Base-by-base conservation (phyloP, 306 rosid species). In the Psophocarpus tetragonolobus region DNA sequence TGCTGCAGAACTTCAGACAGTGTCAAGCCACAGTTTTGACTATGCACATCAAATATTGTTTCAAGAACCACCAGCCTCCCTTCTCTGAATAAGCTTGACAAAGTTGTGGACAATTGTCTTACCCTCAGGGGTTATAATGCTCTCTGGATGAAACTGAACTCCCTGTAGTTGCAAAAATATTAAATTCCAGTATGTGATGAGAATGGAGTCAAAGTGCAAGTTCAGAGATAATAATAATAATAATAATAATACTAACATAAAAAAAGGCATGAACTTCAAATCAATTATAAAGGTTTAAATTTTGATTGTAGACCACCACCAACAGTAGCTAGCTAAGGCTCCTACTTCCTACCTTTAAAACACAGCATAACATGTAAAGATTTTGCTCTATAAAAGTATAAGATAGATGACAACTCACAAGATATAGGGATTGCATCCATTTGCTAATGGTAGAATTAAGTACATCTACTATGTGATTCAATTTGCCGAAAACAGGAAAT, bases 141-240 rank as follows among this genome's bases (percentile, higher is more conserved):
- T 95, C 85, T 92, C 98, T 0, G 98, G 98, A 82, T 92, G 98
- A 82, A 95, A 95, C 81, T 95, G 98, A 82, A 95, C 98, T 33
- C 98, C 97, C 98, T 95, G 88, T 80, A 88, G 65, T 62, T 66
- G 76, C 17, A 32, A 75, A 67, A 33, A n/a, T 73, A 20, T 24
- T 30, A 50, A 73, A 67, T 3, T 39, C 30, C 32, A 41, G 5
- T 36, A 47, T 29, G 13, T 3, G n/a, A 54, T 44, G 44, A 76
- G 56, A 75, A 53, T 24, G 20, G 26, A 48, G 14, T 48, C 12
- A 76, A 42, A 21, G 29, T 1, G 51, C 11, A 70, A 30, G 44
- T 53, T 76, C 23, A 45, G 45, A 76, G 18, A 11, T 15, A 32
- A 71, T 57, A 26, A 57, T 14, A 13, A 26, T 5, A 27, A 9